phyloP scores from a whole-genome alignment of 192 early-diverging fungal species.

The Diversispora eburnea region DNA sequence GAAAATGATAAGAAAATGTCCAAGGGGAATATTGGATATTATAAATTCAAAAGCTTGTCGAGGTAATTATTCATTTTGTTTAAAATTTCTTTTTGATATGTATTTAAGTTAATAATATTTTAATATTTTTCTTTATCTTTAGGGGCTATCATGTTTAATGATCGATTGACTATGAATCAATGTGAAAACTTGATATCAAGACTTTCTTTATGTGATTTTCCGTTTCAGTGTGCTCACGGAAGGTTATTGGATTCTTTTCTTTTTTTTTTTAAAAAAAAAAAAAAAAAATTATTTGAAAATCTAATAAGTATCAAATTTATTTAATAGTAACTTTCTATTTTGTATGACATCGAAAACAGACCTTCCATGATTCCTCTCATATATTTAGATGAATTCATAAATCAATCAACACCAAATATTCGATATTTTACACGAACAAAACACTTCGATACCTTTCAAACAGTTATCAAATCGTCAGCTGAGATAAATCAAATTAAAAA shows the following conservation, averaged over 20 bases:
- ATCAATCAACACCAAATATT: neutral
- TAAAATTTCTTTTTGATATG: neutral
- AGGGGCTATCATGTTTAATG: slow-evolving; percentile 77
- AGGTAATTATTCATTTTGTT: slow-evolving; percentile 28
- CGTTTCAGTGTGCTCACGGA: slow-evolving; percentile 69
- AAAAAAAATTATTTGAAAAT: neutral
- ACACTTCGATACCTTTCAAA: neutral
- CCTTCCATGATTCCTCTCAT: slow-evolving; percentile 27
- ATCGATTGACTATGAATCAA: slow-evolving; percentile 42
- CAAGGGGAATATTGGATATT: slow-evolving; percentile 63
- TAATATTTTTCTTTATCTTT: neutral
- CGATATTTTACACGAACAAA: neutral
- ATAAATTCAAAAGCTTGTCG: slow-evolving; percentile 74
- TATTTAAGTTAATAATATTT: neutral
- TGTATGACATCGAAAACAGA: neutral
- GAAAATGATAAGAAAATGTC: slow-evolving; percentile 43
- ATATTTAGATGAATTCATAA: slow-evolving; percentile 9
- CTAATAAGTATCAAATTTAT: too few species aligned
- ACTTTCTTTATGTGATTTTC: slow-evolving; percentile 52
- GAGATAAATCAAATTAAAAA: neutral
- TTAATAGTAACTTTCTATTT: neutral
- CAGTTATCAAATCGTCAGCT: neutral
- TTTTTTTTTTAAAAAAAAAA: neutral
- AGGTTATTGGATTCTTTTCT: neutral
- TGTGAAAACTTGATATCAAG: slow-evolving; percentile 53